Base-by-base conservation (phyloP, 2,329 filamentous ascomycete species). In the Cadophora malorum region DNA sequence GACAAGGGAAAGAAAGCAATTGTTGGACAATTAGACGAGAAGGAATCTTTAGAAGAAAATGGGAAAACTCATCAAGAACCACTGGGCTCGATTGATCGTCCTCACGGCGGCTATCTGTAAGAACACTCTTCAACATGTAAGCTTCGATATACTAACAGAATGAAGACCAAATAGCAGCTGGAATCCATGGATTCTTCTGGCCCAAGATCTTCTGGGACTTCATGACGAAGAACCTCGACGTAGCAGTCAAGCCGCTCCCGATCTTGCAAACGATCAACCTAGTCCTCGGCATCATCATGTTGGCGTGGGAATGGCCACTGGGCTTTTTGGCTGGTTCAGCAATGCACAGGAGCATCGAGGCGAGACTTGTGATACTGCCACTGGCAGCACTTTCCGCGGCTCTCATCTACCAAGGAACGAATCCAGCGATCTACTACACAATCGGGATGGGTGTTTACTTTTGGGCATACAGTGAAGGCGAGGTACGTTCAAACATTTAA, bases 181-280 rank as follows among this genome's bases (percentile, higher is more conserved):
- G 91, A 19, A 82, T 99, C 66, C 88, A 96, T 82, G 90, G 88
- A 77, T 97, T 96, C 86, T 95, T 99, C 87, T 99, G 94, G 94
- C 96, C 96, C 73, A 99, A 99, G 80, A 91, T 99, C 78, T 97
- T 99, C 82, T 99, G 92, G 91, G 96, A 99, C 81, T 97, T 97
- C 79, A 82, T 96, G 73, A 97, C 95, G 69, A 94, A 93, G 77
- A 94, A 93, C 75, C 89, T 99, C 74, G 93, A 99, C 78, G 85
- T 83, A 65, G 92, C 91, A 60, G 93, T 98, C 70, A 94, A 91
- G 76, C 95, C 95, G 0, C 80, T 96, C n/a, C 96, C 96, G 1
- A 84, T 94, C 62, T 84, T 99, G 19, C 96, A 99, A 79, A 92
- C 91, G 76, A 85, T 98, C 82, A 99, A 99, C 77, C 83, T 99